Percentiles rank a stretch among this genome's conserved stretches.
phyloP scores from a whole-genome alignment of 1,139 yeast genomes.

The Lodderomyces beijingensis region DNA sequence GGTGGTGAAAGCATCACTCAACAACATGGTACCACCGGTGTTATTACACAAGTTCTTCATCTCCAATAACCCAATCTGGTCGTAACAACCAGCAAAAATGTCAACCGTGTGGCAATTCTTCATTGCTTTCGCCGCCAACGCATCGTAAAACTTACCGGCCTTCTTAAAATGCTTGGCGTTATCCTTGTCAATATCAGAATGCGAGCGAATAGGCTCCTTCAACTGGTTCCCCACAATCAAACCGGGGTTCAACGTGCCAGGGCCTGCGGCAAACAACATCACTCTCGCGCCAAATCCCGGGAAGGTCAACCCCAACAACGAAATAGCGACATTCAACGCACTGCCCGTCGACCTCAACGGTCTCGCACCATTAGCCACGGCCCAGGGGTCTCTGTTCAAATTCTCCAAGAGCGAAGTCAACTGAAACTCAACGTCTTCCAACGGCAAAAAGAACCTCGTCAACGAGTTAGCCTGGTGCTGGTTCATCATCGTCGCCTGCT shows the following conservation, averaged over 20 bases:
- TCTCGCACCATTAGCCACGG: constrained; percentile 81
- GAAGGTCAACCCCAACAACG: constrained; percentile 79
- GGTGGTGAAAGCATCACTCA: constrained; percentile 94
- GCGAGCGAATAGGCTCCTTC: constrained; percentile 95
- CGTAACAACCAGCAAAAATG: constrained; percentile 95
- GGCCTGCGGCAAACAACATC: constrained; percentile 90
- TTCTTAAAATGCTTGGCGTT: constrained; percentile 86
- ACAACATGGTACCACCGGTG: constrained; percentile 90
- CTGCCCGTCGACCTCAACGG: constrained; percentile 93
- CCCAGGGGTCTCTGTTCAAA: constrained; percentile 86
- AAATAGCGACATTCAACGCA: constrained; percentile 81
- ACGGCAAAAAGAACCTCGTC: constrained; percentile 77
- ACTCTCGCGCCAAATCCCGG: constrained; percentile 88
- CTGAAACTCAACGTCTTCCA: constrained; percentile 83
- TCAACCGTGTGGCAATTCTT: constrained; percentile 86
- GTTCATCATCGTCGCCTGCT: constrained; percentile 22
- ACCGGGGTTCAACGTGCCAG: constrained; percentile 95
- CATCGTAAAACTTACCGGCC: constrained; percentile 82
- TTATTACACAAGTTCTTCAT: constrained; percentile 85
- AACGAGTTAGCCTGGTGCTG: constrained; percentile 43
- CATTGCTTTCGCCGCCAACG: constrained; percentile 62
- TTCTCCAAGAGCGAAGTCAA: constrained; percentile 77
- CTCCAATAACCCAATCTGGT: constrained; percentile 96
- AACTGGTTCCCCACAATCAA: constrained; percentile 87
- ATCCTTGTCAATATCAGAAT: constrained; percentile 80